Base-by-base conservation (phyloP, 73 alveolate genomes). In the Effrenium voratum region DNA sequence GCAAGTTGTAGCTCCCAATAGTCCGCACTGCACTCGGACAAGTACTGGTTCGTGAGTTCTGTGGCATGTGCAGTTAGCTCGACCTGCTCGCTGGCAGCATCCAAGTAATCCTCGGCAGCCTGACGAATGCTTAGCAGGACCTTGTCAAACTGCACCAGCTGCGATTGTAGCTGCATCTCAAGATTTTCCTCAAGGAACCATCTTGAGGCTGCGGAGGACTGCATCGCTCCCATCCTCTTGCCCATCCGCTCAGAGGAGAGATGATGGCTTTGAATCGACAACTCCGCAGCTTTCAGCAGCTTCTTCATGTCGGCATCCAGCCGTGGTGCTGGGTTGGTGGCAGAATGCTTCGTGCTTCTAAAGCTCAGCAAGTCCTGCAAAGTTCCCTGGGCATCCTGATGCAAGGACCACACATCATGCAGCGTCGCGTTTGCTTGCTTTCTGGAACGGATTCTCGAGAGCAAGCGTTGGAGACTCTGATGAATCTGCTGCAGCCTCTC, bases 91-190 rank as follows among this genome's bases (percentile, higher is more conserved):
- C 15, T 28, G 19, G 82, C 82, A 0, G 82, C 82, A 36, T 72
- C 82, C 49, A 72, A n/a, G 49, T 72, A 72, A 44, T 72, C 82
- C 82, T 72, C 82, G 10, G 82, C 49, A 47, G 49, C 47, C 47
- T 72, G 82, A 16, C 82, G 82, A 47, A 72, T 72, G 49, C 38
- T 72, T 32, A 72, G 49, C 36, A 72, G 52, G 49, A 72, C 38
- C 82, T 72, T 72, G 82, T 72, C 82, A 47, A 72, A 72, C 82
- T 72, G 49, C 82, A 72, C 82, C 13, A 72, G 34, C 82, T 36
- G 47, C n/a, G 82, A 72, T 72, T 72, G 49, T 47, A 36, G 2
- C 49, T 72, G 82, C n/a, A 72, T 16, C 47, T 72, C 49, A 28
- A 36, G 49, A 72, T 36, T 44, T 47, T 13, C 38, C n/a, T n/a